phyloP scores from a whole-genome alignment of 176 grass and related monocot genomes.

The Typha latifolia region DNA sequence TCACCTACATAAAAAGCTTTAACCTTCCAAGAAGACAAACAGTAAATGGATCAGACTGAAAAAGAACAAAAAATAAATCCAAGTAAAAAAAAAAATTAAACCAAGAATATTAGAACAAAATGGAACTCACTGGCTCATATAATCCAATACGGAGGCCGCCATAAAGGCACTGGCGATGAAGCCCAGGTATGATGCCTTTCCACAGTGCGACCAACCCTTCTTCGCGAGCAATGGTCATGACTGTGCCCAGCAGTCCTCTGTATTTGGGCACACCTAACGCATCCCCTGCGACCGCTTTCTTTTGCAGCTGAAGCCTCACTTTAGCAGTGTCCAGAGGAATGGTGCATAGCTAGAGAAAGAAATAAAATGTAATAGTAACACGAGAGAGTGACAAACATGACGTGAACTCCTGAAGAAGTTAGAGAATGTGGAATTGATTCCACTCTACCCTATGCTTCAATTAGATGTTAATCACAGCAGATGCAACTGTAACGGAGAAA shows the following conservation, averaged over 20 bases:
- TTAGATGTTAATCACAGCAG: no score
- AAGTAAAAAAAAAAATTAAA: no score
- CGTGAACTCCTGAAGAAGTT: background rate
- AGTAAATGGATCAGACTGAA: background rate
- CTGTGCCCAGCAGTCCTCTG: conserved; percentile 59
- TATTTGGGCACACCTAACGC: conserved; percentile 18
- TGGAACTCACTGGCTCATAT: conserved; percentile 70
- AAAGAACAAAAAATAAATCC: no score
- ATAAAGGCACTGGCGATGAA: conserved; percentile 76
- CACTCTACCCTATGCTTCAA: background rate
- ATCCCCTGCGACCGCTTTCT: conserved; percentile 26
- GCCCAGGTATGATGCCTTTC: conserved; percentile 72
- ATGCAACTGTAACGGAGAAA: no score
- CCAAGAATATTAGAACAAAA: no score
- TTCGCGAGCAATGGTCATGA: conserved; percentile 50
- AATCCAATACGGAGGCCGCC: conserved; percentile 81
- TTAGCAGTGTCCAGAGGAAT: conserved; percentile 96
- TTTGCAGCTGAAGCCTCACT: conserved; percentile 93
- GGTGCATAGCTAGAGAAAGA: conserved; percentile 43
- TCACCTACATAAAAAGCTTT: conserved; percentile 50
- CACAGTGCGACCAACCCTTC: conserved; percentile 71
- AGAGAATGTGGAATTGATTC: background rate
- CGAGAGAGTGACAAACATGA: background rate
- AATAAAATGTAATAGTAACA: conserved; percentile 7
- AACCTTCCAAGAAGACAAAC: conserved; percentile 25